A percentile compares a stretch with the other conserved stretches of the same genome.
These are phyloP conservation scores for Leersia perrieri DNA, from an alignment of 176 grass and related monocot species.

Conservation along the genomic window DNA sequence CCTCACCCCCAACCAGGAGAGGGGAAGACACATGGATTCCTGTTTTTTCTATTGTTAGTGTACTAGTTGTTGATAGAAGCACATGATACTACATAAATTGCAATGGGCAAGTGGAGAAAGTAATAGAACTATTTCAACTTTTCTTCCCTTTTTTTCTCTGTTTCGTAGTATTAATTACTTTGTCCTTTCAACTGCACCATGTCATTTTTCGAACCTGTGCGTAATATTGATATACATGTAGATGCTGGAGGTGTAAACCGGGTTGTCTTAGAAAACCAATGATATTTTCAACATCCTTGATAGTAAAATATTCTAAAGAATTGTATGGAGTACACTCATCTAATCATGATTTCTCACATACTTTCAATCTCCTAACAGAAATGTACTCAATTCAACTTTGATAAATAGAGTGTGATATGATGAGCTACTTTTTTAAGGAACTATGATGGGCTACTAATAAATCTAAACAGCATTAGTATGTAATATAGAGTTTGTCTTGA, in stretches of 20 bases:
- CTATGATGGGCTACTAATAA: background rate
- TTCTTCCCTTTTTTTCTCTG: background rate
- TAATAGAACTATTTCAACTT: conserved; percentile 7
- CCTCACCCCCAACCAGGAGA: conserved; percentile 23
- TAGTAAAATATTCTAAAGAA: background rate
- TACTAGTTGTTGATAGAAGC: conserved; percentile 30
- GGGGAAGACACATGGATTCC: conserved; percentile 21
- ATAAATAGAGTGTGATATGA: background rate
- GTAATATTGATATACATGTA: background rate
- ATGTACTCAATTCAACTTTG: background rate
- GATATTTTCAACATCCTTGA: background rate
- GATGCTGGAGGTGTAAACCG: background rate
- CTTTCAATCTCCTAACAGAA: background rate
- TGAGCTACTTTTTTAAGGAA: background rate
- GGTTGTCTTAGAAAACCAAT: background rate
- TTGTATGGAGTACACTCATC: background rate
- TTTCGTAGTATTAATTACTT: background rate
- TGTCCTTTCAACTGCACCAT: background rate
- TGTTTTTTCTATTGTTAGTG: conserved; percentile 19
- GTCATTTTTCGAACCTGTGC: background rate
- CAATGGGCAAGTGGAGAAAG: conserved; percentile 16
- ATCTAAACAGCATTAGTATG: background rate
- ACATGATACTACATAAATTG: conserved; percentile 42
- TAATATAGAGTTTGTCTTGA: background rate
- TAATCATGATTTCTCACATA: background rate